phyloP scores from a whole-genome alignment of 179 eudicot species.

The Gypsophila paniculata region DNA sequence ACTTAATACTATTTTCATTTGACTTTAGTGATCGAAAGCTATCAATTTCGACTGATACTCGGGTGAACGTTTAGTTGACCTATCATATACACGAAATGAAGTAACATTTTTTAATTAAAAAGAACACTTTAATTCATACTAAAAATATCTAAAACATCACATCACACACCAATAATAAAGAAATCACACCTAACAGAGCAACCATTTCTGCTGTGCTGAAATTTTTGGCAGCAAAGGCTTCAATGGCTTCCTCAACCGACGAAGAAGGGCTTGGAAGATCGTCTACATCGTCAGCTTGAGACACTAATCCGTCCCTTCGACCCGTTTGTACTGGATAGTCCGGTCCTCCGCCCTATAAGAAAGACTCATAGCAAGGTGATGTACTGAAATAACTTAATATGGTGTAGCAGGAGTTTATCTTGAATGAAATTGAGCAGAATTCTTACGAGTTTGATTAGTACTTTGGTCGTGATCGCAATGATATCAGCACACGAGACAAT shows the following conservation, averaged over 20 bases:
- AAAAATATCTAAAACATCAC: not conserved
- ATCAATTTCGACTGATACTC: not conserved
- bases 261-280: slow-evolving; percentile 30
- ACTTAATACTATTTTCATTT: not conserved
- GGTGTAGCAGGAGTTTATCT: not conserved
- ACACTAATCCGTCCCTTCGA: slow-evolving; percentile 27
- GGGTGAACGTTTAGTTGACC: no score
- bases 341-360: slow-evolving; percentile 27
- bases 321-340: slow-evolving; percentile 30
- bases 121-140: not conserved
- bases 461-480: slow-evolving; percentile 59
- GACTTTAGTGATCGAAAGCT: not conserved
- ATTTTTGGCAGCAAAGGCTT: slow-evolving; percentile 19
- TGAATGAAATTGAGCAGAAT: not conserved
- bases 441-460: slow-evolving; percentile 42
- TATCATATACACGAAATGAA: no score
- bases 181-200: slow-evolving; percentile 19
- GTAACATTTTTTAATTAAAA: no score
- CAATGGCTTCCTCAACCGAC: slow-evolving; percentile 1
- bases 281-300: slow-evolving; percentile 11
- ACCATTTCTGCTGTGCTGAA: slow-evolving; percentile 27
- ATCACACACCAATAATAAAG: not conserved
- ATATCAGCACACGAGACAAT: slow-evolving; percentile 71
- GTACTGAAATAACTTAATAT: not conserved
- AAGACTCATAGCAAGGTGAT: not conserved